Conservation (phyloP, 1,139 yeast species). For the Saccharomyces hybrid region DNA sequence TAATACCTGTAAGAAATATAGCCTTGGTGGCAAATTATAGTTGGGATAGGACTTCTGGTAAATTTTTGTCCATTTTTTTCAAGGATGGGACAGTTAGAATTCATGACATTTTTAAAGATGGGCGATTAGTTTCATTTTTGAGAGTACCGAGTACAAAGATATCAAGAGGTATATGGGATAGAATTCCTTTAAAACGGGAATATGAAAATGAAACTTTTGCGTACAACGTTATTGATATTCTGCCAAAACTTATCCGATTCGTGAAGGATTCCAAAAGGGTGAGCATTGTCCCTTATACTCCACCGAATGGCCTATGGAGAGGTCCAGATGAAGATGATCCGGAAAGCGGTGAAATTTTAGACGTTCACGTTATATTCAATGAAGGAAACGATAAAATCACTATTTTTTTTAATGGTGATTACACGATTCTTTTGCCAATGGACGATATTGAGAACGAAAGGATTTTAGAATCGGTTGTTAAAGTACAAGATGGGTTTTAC, state of each 20-base stretch:
- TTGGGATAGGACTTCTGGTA: slow-evolving; percentile 25
- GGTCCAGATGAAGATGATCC: slow-evolving; percentile 6
- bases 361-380: slow-evolving; percentile 11
- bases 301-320: slow-evolving; percentile 13
- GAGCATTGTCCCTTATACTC: slow-evolving; percentile 11
- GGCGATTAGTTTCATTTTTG: slow-evolving; percentile 20
- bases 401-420: slow-evolving; percentile 15
- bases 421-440: slow-evolving; percentile 3
- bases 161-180: slow-evolving; percentile 19
- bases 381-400: slow-evolving; percentile 6
- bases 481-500: slow-evolving; percentile 8
- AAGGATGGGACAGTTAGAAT: slow-evolving; percentile 24
- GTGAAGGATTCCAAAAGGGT: slow-evolving; percentile 15
- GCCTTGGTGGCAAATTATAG: slow-evolving; percentile 13
- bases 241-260: slow-evolving; percentile 21
- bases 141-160: slow-evolving; percentile 9
- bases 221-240: slow-evolving; percentile 11
- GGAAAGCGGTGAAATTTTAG: slow-evolving; percentile 3
- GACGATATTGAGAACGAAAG: background rate
- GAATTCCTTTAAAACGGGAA: slow-evolving; percentile 6
- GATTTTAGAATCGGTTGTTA: slow-evolving; percentile 4
- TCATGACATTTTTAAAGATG: slow-evolving; percentile 21
- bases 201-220: slow-evolving; percentile 6
- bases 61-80: slow-evolving; percentile 17
- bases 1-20: slow-evolving; percentile 19